Evolutionary conservation across 306 rosid species (phyloP), one percentile per base, ranked within the genome.

Genomic region (Cajanus cajan): DNA sequence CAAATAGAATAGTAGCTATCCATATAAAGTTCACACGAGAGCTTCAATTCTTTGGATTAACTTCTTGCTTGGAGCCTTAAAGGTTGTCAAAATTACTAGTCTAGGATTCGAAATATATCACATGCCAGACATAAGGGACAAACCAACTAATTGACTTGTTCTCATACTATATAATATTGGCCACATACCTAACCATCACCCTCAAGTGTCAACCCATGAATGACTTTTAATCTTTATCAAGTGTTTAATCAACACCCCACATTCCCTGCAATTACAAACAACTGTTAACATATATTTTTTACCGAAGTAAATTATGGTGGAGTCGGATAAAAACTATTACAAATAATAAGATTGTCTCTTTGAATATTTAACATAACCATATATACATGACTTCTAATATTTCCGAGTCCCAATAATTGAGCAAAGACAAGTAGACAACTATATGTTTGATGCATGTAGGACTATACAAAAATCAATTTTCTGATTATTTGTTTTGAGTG

Each of bases 71-170:
- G 48, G 14, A 75, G 36, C 14, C 33, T 63, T 45, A 16, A 64
- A 51, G 55, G 43, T 77, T 77, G 73, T 28, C 14, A 48, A 44
- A 76, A 33, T n/a, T 48, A 21, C 52, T 63, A 64, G 41, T 21
- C 28, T 14, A 37, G 72, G 13, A 73, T 39, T 77, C 65, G 44
- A 65, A 77, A 15, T 66, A 24, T 66, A 15, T 66, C 57, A 65
- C 67, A 33, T 16, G 74, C 14, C 43, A 51, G 54, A 51, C 55
- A 8, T 66, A 24, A 31, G 12, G 7, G 10, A 6, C 12, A 31
- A 28, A 6, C 40, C 44, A 51, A 77, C 80, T 33, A 66, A 1
- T 51, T 77, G 57, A 77, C 52, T 77, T 50, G 54, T 50, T 21
- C 73, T 65, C 41, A 21, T 76, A 15, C 57, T 9, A 51, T 6